A percentile compares a stretch with the other conserved stretches of the same genome.
phyloP scores from a whole-genome alignment of 495 filamentous ascomycete species.

The Aspergillus cristatus region DNA sequence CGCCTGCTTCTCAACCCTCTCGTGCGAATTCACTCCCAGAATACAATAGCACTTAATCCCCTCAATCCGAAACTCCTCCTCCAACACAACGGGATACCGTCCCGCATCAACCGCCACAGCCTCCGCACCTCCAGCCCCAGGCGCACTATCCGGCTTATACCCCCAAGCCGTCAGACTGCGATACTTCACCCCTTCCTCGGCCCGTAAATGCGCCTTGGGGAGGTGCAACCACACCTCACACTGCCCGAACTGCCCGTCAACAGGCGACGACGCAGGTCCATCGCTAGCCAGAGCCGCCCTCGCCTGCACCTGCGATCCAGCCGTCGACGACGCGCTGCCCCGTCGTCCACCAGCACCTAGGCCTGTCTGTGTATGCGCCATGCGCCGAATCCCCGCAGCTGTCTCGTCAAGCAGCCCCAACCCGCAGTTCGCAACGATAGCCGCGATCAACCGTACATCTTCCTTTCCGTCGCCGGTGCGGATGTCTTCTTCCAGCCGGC shows the following conservation, averaged over 20 bases:
- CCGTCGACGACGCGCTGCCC: slow-evolving; percentile 16
- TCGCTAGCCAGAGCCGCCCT: slow-evolving; percentile 1
- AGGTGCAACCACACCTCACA: slow-evolving; percentile 34
- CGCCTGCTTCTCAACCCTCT: slow-evolving; percentile 47
- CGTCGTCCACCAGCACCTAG: slow-evolving; percentile 18
- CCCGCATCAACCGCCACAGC: slow-evolving; percentile 11
- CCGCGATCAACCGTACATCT: slow-evolving; percentile 30
- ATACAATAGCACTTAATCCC: slow-evolving; percentile 40
- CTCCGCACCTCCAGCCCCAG: background rate
- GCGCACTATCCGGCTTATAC: slow-evolving; percentile 14
- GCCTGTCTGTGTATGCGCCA: slow-evolving; percentile 33
- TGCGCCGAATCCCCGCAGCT: slow-evolving; percentile 30
- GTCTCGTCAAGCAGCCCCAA: slow-evolving; percentile 34
- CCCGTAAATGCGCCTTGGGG: slow-evolving; percentile 34
- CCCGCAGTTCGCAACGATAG: slow-evolving; percentile 28
- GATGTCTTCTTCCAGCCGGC: slow-evolving; percentile 32
- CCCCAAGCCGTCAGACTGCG: slow-evolving; percentile 33
- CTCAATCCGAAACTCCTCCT: slow-evolving; percentile 37
- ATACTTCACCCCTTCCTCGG: slow-evolving; percentile 32
- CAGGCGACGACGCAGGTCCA: slow-evolving; percentile 9
- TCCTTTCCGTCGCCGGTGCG: slow-evolving; percentile 15
- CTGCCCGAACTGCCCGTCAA: slow-evolving; percentile 26
- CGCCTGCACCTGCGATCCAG: slow-evolving; percentile 4
- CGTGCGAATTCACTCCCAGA: slow-evolving; percentile 50
- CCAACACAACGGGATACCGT: slow-evolving; percentile 27